These are phyloP conservation scores for Lactifluus hygrophoroides DNA, from an alignment of 768 basidiomycete species.

Conservation along the genomic window DNA sequence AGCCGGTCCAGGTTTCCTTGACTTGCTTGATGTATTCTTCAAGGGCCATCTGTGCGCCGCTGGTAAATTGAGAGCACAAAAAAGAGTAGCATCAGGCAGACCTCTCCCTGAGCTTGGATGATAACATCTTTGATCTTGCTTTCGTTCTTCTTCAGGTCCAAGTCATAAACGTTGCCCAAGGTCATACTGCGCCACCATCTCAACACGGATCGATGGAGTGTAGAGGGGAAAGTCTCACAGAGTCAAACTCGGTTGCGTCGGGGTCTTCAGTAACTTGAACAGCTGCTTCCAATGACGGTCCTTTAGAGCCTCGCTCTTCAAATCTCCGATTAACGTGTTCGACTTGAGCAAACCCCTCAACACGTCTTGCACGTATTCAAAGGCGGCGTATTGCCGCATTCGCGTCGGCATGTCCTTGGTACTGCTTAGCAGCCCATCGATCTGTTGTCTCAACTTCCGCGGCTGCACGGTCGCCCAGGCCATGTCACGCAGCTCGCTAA, in stretches of 20 bases:
- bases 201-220: not conserved
- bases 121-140: constrained; percentile 87
- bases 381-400: constrained; percentile 98
- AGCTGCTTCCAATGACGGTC: constrained; percentile 98
- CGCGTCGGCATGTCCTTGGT: constrained; percentile 98
- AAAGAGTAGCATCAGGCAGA: constrained; percentile 25
- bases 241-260: constrained; percentile 66
- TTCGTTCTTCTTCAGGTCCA: constrained; percentile 95
- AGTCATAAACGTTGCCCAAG: constrained; percentile 91
- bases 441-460: constrained; percentile 86
- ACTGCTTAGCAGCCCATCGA: constrained; percentile 84
- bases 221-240: constrained; percentile 37
- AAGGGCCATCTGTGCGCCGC: constrained; percentile 67
- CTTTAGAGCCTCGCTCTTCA: constrained; percentile 95
- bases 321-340: constrained; percentile 81
- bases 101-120: constrained; percentile 96
- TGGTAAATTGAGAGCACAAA: constrained; percentile 26
- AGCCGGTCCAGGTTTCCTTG: constrained; percentile 94
- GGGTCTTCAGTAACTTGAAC: constrained; percentile 77
- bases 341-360: constrained; percentile 81
- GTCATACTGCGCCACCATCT: constrained; percentile 58
- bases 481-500: constrained; percentile 80
- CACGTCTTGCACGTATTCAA: constrained; percentile 94
- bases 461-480: constrained; percentile 91
- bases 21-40: constrained; percentile 96